phyloP scores from a whole-genome alignment of 225 moss, liverwort and hornwort genomes.

The Ulota crispa region DNA sequence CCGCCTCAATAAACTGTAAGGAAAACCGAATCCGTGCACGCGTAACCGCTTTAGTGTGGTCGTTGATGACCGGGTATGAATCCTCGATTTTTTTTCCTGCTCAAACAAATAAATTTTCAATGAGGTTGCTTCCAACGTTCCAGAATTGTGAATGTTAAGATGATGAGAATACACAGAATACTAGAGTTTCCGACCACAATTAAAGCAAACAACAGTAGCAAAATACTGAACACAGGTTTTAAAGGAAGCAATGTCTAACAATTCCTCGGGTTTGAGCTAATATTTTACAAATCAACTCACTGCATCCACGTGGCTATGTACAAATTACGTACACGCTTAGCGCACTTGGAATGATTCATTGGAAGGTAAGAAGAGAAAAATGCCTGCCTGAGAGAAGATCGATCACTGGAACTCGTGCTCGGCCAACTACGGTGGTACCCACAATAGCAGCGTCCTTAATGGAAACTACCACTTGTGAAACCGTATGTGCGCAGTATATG shows the following conservation, averaged over 20 bases:
- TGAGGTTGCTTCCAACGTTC: not conserved
- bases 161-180: not conserved
- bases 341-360: not conserved
- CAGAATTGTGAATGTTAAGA: not conserved
- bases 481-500: slow-evolving; percentile 60
- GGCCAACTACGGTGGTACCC: slow-evolving; percentile 57
- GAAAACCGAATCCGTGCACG: slow-evolving; percentile 45
- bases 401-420: slow-evolving; percentile 42
- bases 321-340: not conserved
- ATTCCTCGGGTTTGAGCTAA: not conserved
- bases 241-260: not conserved
- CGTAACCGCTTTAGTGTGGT: slow-evolving; percentile 26
- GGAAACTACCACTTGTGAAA: slow-evolving; percentile 47
- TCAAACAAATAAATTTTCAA: slow-evolving; percentile 13
- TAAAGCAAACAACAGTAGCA: not conserved
- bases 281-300: not conserved
- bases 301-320: not conserved
- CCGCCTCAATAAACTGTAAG: slow-evolving; percentile 55
- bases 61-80: slow-evolving; percentile 33
- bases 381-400: slow-evolving; percentile 53
- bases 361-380: not conserved
- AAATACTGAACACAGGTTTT: not conserved
- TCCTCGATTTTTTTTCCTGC: slow-evolving; percentile 33
- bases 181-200: not conserved
- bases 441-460: slow-evolving; percentile 63